Evolutionary conservation across 1,139 yeast species (phyloP).

Genomic region (Kazachstania sp.): DNA sequence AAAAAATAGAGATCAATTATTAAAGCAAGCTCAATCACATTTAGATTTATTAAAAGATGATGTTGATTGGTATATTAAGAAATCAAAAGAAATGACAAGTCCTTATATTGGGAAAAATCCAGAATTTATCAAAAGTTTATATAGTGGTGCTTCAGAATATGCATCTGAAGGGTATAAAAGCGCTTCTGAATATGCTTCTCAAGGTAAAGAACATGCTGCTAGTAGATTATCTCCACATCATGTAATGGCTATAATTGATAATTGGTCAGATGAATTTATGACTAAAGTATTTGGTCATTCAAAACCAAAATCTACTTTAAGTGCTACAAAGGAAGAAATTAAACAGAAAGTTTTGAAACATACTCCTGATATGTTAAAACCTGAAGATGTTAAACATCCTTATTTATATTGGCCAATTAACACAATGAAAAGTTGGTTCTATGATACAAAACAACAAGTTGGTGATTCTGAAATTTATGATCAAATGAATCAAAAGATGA

Average conservation of each 20-base stretch:
- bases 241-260: slow-evolving; percentile 39
- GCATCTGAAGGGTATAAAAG: neutral
- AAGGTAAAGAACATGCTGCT: neutral
- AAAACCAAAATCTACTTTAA: slow-evolving; percentile 22
- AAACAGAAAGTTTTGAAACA: slow-evolving; percentile 8
- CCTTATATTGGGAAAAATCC: slow-evolving; percentile 31
- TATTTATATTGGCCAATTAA: neutral
- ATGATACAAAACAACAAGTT: neutral
- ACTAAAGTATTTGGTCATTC: slow-evolving; percentile 41
- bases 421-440: slow-evolving; percentile 8
- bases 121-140: slow-evolving; percentile 13
- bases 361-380: neutral
- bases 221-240: slow-evolving; percentile 23
- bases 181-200: neutral
- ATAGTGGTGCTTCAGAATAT: neutral
- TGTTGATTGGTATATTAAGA: slow-evolving; percentile 34
- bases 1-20: slow-evolving; percentile 33
- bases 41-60: slow-evolving; percentile 33
- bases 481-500: slow-evolving; percentile 22
- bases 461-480: slow-evolving; percentile 8
- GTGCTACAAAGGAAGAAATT: slow-evolving; percentile 27
- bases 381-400: neutral
- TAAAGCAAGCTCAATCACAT: slow-evolving; percentile 35
- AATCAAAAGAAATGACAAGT: slow-evolving; percentile 29
- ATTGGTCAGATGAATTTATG: slow-evolving; percentile 43